Evolutionary conservation across 306 rosid species (phyloP).

Genomic region (Morella rubra): DNA sequence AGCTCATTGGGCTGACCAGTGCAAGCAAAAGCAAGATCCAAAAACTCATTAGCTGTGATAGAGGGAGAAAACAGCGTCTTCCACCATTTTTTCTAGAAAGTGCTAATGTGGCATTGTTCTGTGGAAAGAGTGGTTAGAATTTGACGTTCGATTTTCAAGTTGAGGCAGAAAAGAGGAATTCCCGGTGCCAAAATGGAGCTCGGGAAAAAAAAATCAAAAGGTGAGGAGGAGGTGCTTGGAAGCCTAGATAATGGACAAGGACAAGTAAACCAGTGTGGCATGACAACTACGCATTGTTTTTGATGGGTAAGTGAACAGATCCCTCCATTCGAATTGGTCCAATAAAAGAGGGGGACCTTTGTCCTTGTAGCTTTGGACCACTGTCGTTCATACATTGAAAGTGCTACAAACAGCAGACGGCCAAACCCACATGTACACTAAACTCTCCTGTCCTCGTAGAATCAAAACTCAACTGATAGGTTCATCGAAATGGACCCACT

Average conservation of each 20-base stretch:
- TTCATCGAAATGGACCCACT: no score
- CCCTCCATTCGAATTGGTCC: neutral
- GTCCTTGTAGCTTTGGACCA: constrained; percentile 1
- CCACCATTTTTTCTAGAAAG: no score
- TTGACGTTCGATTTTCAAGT: no score
- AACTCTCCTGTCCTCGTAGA: no score
- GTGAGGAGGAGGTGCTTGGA: neutral
- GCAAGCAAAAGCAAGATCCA: neutral
- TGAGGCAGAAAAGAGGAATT: no score
- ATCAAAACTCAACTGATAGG: no score
- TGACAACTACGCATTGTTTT: neutral
- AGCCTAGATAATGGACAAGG: neutral
- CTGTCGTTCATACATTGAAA: neutral
- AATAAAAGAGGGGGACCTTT: neutral
- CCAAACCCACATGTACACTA: neutral
- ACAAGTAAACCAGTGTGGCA: neutral
- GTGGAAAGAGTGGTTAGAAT: no score
- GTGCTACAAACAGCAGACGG: neutral
- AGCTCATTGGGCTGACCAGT: neutral
- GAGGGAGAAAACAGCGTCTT: no score
- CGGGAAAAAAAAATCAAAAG: no score
- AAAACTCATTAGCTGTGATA: no score
- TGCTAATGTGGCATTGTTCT: no score
- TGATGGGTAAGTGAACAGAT: neutral
- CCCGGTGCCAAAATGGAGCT: no score